These are phyloP conservation scores for Metschnikowia sp. DNA, from an alignment of 805 yeast species.

Conservation along the genomic window DNA sequence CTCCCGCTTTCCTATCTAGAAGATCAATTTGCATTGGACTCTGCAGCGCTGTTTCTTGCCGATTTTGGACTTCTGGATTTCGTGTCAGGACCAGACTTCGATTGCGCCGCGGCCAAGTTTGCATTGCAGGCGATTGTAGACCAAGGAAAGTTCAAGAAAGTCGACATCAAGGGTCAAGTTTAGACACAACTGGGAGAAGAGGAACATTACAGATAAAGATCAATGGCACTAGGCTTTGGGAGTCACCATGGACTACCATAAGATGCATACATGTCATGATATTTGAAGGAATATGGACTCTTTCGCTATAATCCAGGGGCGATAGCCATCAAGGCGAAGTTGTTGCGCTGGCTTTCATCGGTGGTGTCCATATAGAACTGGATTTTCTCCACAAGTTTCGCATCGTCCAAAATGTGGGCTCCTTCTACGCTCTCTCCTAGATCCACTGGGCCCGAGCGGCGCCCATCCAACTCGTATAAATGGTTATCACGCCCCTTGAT, in stretches of 20 bases:
- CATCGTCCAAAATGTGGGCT: conserved; percentile 52
- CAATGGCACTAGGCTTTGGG: background rate
- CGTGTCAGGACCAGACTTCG: conserved; percentile 23
- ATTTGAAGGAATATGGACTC: background rate
- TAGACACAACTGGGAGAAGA: conserved; percentile 18
- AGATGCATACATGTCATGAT: no score
- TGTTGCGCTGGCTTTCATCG: conserved; percentile 54
- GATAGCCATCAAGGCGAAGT: conserved; percentile 76
- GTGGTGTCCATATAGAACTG: conserved; percentile 64
- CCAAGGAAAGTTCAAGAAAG: conserved; percentile 45
- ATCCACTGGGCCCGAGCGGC: conserved; percentile 72
- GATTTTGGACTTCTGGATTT: conserved; percentile 36
- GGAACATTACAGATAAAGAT: background rate
- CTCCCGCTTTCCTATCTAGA: conserved; percentile 8
- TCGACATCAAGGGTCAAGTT: conserved; percentile 90
- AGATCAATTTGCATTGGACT: conserved; percentile 8
- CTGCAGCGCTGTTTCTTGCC: conserved; percentile 3
- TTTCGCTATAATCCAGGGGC: conserved; percentile 40
- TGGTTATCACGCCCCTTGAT: conserved; percentile 53
- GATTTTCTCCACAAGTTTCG: conserved; percentile 50
- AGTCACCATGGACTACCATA: no score
- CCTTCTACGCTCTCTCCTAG: conserved; percentile 45
- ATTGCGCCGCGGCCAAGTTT: conserved; percentile 32
- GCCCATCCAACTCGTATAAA: conserved; percentile 84
- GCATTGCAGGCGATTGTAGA: conserved; percentile 34